Conservation (phyloP, 306 rosid genomes). For the Astragalus membranaceus region DNA sequence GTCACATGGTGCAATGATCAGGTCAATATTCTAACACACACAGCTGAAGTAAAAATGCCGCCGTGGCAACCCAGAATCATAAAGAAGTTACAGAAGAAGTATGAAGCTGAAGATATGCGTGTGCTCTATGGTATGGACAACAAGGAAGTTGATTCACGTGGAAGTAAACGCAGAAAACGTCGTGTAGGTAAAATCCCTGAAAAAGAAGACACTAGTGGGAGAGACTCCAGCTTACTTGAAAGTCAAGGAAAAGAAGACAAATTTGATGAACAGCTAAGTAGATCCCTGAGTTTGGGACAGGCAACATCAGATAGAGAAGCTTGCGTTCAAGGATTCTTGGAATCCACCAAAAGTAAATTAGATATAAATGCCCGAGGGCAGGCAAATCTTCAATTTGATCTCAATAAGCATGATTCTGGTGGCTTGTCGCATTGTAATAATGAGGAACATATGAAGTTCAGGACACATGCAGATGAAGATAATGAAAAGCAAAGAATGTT, state of each 20-base stretch:
- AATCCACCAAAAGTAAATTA: background rate
- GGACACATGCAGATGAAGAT: constrained; percentile 9
- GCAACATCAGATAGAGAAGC: background rate
- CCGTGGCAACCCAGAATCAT: constrained; percentile 32
- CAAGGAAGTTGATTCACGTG: background rate
- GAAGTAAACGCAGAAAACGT: background rate
- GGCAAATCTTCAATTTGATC: background rate
- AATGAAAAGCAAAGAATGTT: constrained; percentile 7
- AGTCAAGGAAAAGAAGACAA: constrained; percentile 21
- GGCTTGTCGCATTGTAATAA: background rate
- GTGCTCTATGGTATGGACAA: constrained; percentile 17
- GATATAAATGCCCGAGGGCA: background rate
- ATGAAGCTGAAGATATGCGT: constrained; percentile 35
- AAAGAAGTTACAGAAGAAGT: constrained; percentile 28
- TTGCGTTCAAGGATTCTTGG: constrained; percentile 7
- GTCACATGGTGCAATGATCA: constrained; percentile 23
- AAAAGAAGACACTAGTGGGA: constrained; percentile 1
- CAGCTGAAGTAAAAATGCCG: constrained; percentile 41
- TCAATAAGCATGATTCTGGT: background rate
- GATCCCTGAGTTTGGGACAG: background rate
- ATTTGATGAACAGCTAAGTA: constrained; percentile 9
- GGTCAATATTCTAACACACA: constrained; percentile 61
- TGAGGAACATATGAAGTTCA: constrained; percentile 4
- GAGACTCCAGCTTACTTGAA: constrained; percentile 16
- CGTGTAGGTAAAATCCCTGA: constrained; percentile 9